phyloP scores from a whole-genome alignment of 106 monocot genomes.

The Apostasia shenzhenica region DNA sequence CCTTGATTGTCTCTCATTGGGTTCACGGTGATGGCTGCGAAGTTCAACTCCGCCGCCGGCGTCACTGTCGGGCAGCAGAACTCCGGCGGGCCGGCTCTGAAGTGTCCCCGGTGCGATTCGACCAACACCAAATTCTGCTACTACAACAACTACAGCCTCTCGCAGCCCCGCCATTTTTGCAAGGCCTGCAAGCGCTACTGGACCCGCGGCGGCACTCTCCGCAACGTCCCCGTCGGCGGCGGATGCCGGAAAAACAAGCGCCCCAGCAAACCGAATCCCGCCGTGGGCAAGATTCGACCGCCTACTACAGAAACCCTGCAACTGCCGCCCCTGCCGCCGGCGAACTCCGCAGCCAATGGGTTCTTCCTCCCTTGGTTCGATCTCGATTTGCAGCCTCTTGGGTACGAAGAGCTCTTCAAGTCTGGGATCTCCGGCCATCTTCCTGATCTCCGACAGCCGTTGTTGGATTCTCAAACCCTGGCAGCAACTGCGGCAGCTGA shows the following conservation, averaged over 20 bases:
- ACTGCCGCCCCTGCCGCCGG: not conserved
- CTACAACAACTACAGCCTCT: constrained; percentile 66
- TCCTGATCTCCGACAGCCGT: not conserved
- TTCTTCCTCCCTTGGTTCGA: constrained; percentile 1
- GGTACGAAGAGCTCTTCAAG: not conserved
- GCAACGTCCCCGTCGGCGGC: constrained; percentile 53
- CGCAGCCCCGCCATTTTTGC: constrained; percentile 56
- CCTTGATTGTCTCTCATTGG: not conserved
- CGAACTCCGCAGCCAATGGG: not conserved
- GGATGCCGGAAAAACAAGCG: constrained; percentile 6
- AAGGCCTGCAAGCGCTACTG: constrained; percentile 51
- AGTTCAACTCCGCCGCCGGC: not conserved
- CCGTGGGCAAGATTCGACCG: not conserved
- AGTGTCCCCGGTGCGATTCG: constrained; percentile 3
- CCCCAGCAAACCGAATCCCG: not conserved
- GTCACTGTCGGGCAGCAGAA: not conserved
- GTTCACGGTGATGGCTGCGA: not conserved
- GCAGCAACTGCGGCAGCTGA: no score
- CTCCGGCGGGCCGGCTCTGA: not conserved
- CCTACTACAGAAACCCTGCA: not conserved
- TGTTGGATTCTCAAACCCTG: not conserved
- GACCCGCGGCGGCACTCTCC: constrained; percentile 52
- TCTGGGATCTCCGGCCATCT: not conserved
- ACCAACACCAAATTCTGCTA: constrained; percentile 72
- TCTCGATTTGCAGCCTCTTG: not conserved